Conservation (phyloP, 169 alveolate genomes). For the Plasmodium knowlesi region DNA sequence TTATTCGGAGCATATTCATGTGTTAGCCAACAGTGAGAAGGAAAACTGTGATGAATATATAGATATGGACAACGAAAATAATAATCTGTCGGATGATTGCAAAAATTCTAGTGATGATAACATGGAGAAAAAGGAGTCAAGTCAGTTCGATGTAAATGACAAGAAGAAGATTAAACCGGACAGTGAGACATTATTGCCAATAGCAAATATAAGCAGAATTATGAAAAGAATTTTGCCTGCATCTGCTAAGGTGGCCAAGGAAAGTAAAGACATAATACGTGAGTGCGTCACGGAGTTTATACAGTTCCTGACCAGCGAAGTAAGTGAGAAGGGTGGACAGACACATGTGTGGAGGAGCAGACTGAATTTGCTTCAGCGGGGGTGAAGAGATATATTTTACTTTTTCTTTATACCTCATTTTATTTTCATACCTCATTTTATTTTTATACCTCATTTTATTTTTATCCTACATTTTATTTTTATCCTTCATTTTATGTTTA, state of each 20-base stretch:
- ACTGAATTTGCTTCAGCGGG: not conserved
- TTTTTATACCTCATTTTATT: not conserved
- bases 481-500: not conserved
- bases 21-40: not conserved
- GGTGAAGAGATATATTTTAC: not conserved
- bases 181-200: slow-evolving; percentile 88
- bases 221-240: slow-evolving; percentile 95
- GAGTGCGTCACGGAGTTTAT: slow-evolving; percentile 97
- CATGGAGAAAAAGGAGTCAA: not conserved
- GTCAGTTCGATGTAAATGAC: slow-evolving; percentile 2
- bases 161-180: slow-evolving; percentile 30
- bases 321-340: slow-evolving; percentile 4
- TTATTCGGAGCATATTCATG: not conserved
- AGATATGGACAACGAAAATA: slow-evolving; percentile 23
- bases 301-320: slow-evolving; percentile 93
- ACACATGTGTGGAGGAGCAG: not conserved
- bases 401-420: not conserved
- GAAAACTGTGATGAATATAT: slow-evolving; percentile 24
- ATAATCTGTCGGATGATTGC: slow-evolving; percentile 31
- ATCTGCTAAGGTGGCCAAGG: slow-evolving; percentile 93
- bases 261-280: slow-evolving; percentile 94
- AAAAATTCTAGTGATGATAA: slow-evolving; percentile 49
- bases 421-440: not conserved
- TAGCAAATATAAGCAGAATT: slow-evolving; percentile 95
- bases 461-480: not conserved